Evolutionary conservation across 2,329 filamentous ascomycete genomes (phyloP).

Genomic region (Stagonosporopsis chrysanthemi): DNA sequence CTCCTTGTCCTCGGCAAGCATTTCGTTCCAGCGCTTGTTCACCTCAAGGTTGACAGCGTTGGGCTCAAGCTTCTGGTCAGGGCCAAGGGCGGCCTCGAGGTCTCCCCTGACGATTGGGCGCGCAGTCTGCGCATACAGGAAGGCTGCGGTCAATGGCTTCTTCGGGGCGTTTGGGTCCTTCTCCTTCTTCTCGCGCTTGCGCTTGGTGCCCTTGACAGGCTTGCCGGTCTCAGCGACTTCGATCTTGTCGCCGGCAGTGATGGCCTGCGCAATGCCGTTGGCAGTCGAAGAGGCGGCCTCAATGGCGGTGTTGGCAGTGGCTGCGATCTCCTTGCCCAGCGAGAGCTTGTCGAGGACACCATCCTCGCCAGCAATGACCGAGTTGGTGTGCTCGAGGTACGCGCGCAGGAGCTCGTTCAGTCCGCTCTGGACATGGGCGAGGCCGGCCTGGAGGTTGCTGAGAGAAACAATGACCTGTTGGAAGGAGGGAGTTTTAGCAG

Average conservation of each 20-base stretch:
- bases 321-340: slow-evolving; percentile 53
- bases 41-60: slow-evolving; percentile 89
- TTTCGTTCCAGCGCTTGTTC: slow-evolving; percentile 82
- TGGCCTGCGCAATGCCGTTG: slow-evolving; percentile 31
- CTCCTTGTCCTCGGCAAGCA: slow-evolving; percentile 76
- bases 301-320: slow-evolving; percentile 38
- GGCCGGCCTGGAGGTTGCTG: slow-evolving; percentile 73
- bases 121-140: slow-evolving; percentile 90
- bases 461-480: slow-evolving; percentile 77
- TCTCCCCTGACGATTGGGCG: slow-evolving; percentile 82
- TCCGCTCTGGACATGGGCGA: slow-evolving; percentile 55
- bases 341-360: slow-evolving; percentile 51
- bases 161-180: slow-evolving; percentile 92
- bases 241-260: slow-evolving; percentile 23
- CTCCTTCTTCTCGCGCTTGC: slow-evolving; percentile 82
- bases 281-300: slow-evolving; percentile 37
- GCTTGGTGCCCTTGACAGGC: slow-evolving; percentile 59
- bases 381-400: slow-evolving; percentile 88
- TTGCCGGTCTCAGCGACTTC: slow-evolving; percentile 26
- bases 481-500: slow-evolving; percentile 17
- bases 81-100: slow-evolving; percentile 49
- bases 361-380: slow-evolving; percentile 65
- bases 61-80: slow-evolving; percentile 78
- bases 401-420: slow-evolving; percentile 82
- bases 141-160: slow-evolving; percentile 91